Base-by-base conservation (phyloP, 257 asterid species). In the Solanum chmielewskii region DNA sequence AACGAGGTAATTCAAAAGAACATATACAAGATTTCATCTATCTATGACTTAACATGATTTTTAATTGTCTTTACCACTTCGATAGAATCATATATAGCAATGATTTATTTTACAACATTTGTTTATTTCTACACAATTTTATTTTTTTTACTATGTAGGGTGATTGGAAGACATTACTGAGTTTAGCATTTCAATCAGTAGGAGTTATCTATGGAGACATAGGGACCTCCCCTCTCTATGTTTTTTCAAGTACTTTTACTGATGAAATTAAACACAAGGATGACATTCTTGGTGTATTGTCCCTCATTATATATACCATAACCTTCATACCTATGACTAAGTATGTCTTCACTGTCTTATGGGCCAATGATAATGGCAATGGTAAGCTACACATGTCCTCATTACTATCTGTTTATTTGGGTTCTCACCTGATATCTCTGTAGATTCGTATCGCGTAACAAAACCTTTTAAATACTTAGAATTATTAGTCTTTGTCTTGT, bases 281-380 rank as follows among this genome's bases (percentile, higher is more conserved):
- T 11, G 98, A 95, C 83, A 85, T 93, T 20, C 71, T 94, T 2
- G 98, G 95, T 4, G 95, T 93, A 6, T 69, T 94, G 13, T 94
- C 97, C n/a, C 96, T 95, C 83, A 95, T 94, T 89, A 90, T 95
- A 33, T 95, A 95, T 88, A 94, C 98, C 33, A 0, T 95, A 9
- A 20, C 90, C 16, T 90, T 95, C 69, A 87, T 93, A 60, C 98
- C 98, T 10, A 35, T 94, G 93, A 80, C 92, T 92, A 95, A 95
- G 69, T 95, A 95, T 73, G 95, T 94, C 42, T 90, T 91, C 87
- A 86, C 93, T 11, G 98, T 95, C 85, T 85, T 95, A 87, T 85
- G 94, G 92, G 98, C 98, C 15, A 95, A 95, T 18, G 97, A 94
- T 91, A 90, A 95, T 20, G 98, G 98, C 2, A 95, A 95, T 59